Evolutionary conservation across 1,284 basidiomycete genomes (phyloP).

Genomic region (Tausonia pullulans): DNA sequence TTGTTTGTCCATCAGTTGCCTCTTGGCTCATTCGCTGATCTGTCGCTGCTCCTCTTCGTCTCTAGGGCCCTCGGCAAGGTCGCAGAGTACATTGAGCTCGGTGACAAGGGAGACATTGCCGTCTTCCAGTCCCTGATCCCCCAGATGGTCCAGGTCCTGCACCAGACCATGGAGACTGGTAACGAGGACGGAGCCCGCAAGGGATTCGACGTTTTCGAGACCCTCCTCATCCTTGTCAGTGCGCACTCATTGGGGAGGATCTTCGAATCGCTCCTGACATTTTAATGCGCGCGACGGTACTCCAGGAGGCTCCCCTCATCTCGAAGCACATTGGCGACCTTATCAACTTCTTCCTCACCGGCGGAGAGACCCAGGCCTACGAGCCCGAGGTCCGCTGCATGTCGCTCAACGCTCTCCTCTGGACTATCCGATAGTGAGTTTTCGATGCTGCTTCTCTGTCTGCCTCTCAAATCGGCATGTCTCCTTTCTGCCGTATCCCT

Average conservation of each 20-base stretch:
- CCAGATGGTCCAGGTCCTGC: slow-evolving; percentile 79
- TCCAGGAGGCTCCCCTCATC: slow-evolving; percentile 80
- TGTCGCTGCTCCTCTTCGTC: slow-evolving; percentile 17
- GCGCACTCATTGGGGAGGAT: too few species aligned
- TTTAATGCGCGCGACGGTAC: slow-evolving; percentile 5
- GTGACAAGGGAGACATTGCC: slow-evolving; percentile 79
- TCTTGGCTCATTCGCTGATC: background rate
- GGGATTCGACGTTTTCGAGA: slow-evolving; percentile 92
- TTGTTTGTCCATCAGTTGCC: background rate
- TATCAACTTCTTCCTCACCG: slow-evolving; percentile 76
- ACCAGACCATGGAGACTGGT: slow-evolving; percentile 68
- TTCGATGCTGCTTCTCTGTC: background rate
- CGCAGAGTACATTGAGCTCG: slow-evolving; percentile 81
- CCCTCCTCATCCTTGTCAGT: slow-evolving; percentile 74
- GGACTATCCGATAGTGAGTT: slow-evolving; percentile 81
- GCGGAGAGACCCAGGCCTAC: slow-evolving; percentile 67
- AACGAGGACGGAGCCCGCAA: slow-evolving; percentile 78
- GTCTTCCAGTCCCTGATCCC: slow-evolving; percentile 84
- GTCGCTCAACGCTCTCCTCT: slow-evolving; percentile 86
- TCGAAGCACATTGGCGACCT: slow-evolving; percentile 80
- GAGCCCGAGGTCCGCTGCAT: slow-evolving; percentile 78
- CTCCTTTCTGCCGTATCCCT: background rate
- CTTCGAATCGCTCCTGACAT: background rate
- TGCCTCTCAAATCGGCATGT: slow-evolving; percentile 18
- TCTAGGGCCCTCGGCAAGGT: slow-evolving; percentile 74